Conservation (phyloP, 306 rosid species). For the Cicer chorassanicum region DNA sequence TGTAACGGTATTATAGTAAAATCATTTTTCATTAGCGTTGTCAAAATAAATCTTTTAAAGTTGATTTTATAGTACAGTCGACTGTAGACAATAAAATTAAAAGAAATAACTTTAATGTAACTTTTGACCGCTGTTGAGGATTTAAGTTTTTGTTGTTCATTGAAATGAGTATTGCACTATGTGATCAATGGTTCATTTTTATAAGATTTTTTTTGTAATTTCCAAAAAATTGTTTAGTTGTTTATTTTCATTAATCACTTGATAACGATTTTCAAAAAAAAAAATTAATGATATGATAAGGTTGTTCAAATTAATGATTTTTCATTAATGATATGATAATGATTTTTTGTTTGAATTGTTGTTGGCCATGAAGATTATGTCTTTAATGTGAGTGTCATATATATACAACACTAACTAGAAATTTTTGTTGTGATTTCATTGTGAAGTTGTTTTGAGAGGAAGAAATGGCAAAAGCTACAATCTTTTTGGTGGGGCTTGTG, state of each 20-base stretch:
- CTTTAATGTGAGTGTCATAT: too few relatives aligned
- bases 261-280: too few relatives aligned
- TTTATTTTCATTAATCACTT: background rate
- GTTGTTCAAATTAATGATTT: background rate
- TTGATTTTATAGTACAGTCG: background rate
- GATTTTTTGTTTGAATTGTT: too few relatives aligned
- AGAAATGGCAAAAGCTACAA: conserved; percentile 37
- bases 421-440: background rate
- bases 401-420: too few relatives aligned
- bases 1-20: too few relatives aligned
- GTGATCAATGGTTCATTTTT: background rate
- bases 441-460: conserved; percentile 36
- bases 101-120: background rate
- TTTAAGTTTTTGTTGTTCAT: background rate
- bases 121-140: rapidly evolving
- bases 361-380: too few relatives aligned
- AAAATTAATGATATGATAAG: background rate
- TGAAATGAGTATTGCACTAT: background rate
- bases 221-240: background rate
- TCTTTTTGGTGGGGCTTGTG: conserved; percentile 37
- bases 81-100: background rate
- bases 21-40: too few relatives aligned
- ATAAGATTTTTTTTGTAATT: background rate
- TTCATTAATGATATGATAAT: too few relatives aligned
- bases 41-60: background rate